A percentile compares a stretch with the other conserved stretches of the same genome.
phyloP scores from a whole-genome alignment of 345 rosid species.

The Hibiscus tridactylites region DNA sequence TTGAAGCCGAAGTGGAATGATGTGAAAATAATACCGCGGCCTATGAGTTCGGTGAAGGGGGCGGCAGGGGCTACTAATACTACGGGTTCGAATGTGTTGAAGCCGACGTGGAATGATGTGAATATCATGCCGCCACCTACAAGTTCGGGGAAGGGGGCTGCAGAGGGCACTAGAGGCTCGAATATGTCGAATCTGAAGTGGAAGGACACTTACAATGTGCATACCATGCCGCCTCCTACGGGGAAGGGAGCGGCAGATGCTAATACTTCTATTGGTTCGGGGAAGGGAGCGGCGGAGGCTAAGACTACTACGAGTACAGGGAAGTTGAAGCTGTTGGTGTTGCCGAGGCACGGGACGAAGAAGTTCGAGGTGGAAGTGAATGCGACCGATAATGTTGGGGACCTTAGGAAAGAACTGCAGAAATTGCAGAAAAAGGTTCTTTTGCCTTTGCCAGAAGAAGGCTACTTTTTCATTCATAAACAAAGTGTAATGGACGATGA shows the following conservation, averaged over 20 bases:
- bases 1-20: no score
- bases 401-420: constrained; percentile 55
- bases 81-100: no score
- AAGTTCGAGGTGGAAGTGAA: constrained; percentile 61
- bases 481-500: constrained; percentile 80
- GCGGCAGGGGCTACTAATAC: no score
- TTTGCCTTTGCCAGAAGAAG: constrained; percentile 57
- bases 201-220: constrained; percentile 7
- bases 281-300: background rate
- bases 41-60: no score
- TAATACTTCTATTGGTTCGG: background rate
- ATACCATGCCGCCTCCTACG: constrained; percentile 17
- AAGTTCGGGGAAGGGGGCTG: constrained; percentile 3
- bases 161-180: background rate
- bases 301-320: constrained; percentile 9
- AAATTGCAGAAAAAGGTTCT: constrained; percentile 49
- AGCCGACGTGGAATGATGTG: constrained; percentile 29
- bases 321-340: constrained; percentile 58
- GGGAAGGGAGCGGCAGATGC: background rate
- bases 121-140: constrained; percentile 25
- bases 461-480: constrained; percentile 61
- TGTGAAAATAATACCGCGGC: no score
- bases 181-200: constrained; percentile 8
- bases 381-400: constrained; percentile 56
- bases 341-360: constrained; percentile 46